Base-by-base conservation (phyloP, 108 stramenopile species). In the Fistulifera pelliculosa region DNA sequence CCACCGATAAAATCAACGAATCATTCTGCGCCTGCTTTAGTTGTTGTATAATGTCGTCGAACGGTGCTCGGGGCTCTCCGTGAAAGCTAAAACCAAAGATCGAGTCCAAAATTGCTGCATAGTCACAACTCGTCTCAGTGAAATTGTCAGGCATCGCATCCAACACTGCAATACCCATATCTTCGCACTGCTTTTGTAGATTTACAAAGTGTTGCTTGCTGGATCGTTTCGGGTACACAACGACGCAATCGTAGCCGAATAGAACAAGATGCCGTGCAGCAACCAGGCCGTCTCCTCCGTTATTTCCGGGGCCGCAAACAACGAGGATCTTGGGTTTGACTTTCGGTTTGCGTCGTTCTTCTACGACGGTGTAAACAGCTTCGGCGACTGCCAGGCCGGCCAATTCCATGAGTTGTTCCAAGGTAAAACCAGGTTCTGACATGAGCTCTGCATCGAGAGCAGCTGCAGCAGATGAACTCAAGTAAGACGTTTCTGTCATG, bases 371-470 rank as follows among this genome's bases (percentile, higher is more conserved):
- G 61, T 87, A 78, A 12, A 95, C 80, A 15, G 94, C 94, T 52
- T 87, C 83, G 0, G 98, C 96, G 15, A 96, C 95, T 18, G 90
- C 56, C 13, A 98, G 61, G 6, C 98, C 98, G 0, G 98, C 98
- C 31, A 99, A 74, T 77, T 99, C 98, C 98, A 99, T 99, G n/a
- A 99, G 81, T 70, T 98, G 96, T 52, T 97, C 95, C 38, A 99
- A 58, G 1, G 79, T 71, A 67, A 94, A 99, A 0, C 96, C 96
- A 7, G 94, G 94, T 3, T 72, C 74, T 0, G 83, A 63, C 96
- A 99, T 98, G 25, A 98, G 85, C 61, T 97, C 88, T 11, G 24
- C 83, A 73, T 99, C 98, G 12, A 99, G 52, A 3, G 71, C 80
- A n/a, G 81, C 79, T 1, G 95, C 89, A 56, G 87, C 70, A 18